Evolutionary conservation across 1,284 basidiomycete species (phyloP).

Genomic region (Cryptococcus floricola): DNA sequence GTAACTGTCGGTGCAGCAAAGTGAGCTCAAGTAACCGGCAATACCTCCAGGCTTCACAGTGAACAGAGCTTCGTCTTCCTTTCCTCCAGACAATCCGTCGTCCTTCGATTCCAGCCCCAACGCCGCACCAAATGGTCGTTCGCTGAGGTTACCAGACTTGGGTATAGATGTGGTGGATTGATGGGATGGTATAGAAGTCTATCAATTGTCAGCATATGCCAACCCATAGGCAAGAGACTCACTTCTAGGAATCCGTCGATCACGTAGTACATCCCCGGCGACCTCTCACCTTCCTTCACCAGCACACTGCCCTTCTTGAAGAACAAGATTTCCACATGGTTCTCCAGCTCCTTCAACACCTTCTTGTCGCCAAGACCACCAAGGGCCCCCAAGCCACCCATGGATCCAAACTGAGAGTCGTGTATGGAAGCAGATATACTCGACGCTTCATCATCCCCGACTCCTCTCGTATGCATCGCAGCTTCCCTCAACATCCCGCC

Average conservation of each 20-base stretch:
- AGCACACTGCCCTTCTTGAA: slow-evolving; percentile 82
- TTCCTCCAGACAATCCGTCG: background rate
- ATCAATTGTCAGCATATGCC: background rate
- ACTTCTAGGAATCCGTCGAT: slow-evolving; percentile 98
- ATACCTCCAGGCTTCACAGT: slow-evolving; percentile 97
- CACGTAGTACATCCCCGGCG: slow-evolving; percentile 85
- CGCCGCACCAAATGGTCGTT: slow-evolving; percentile 36
- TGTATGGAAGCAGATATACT: slow-evolving; percentile 56
- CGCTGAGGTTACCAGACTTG: slow-evolving; percentile 14
- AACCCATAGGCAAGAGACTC: slow-evolving; percentile 8
- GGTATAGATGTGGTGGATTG: slow-evolving; percentile 15
- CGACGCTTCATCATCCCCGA: slow-evolving; percentile 54
- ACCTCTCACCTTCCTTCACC: slow-evolving; percentile 79
- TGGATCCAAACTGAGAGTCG: slow-evolving; percentile 44
- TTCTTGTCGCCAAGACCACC: slow-evolving; percentile 21
- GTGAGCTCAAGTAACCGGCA: slow-evolving; percentile 92
- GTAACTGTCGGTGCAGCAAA: slow-evolving; percentile 88
- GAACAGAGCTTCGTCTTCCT: slow-evolving; percentile 63
- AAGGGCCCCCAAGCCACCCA: background rate
- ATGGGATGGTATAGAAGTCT: slow-evolving; percentile 19
- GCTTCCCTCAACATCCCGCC: slow-evolving; percentile 50
- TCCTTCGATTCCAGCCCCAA: slow-evolving; percentile 25
- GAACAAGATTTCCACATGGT: slow-evolving; percentile 92
- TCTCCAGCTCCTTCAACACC: slow-evolving; percentile 67
- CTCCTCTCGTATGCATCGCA: slow-evolving; percentile 69